A percentile compares a stretch with the other conserved stretches of the same genome.
Conservation (phyloP, 1,284 basidiomycete genomes). For the Dichomitus squalens region DNA sequence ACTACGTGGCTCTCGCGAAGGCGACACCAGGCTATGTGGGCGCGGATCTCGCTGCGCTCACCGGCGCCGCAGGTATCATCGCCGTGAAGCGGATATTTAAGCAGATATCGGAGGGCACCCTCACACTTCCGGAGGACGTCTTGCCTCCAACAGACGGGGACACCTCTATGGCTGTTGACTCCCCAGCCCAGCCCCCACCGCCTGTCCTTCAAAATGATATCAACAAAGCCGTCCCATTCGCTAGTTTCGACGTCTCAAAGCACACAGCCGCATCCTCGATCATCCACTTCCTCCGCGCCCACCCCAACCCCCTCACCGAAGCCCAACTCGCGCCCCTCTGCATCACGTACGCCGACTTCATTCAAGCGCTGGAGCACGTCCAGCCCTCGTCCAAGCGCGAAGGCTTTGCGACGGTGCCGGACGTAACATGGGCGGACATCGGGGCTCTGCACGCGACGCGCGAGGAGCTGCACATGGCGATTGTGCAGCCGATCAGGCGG, state of each 20-base stretch:
- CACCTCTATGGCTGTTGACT: conserved; percentile 55
- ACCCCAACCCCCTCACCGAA: conserved; percentile 79
- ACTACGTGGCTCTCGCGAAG: conserved; percentile 84
- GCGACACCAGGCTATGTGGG: conserved; percentile 97
- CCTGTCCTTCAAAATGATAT: conserved; percentile 19
- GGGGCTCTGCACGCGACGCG: conserved; percentile 88
- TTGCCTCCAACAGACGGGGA: conserved; percentile 32
- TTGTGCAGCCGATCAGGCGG: conserved; percentile 91
- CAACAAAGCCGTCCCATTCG: conserved; percentile 42
- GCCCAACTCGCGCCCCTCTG: conserved; percentile 79
- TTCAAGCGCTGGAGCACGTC: conserved; percentile 77
- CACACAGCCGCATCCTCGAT: conserved; percentile 70
- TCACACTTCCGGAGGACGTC: conserved; percentile 51
- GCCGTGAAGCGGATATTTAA: conserved; percentile 97
- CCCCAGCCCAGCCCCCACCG: conserved; percentile 15
- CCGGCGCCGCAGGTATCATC: conserved; percentile 92
- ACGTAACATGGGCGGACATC: conserved; percentile 93
- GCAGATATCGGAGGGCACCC: conserved; percentile 70
- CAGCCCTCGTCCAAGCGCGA: conserved; percentile 97
- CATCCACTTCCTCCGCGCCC: conserved; percentile 84
- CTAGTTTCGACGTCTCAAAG: conserved; percentile 39
- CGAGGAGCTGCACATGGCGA: conserved; percentile 95
- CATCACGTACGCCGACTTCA: conserved; percentile 84
- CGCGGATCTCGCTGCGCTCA: conserved; percentile 89
- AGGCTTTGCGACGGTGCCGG: conserved; percentile 96